These are phyloP conservation scores for Solanum okadae DNA, from an alignment of 257 asterid species.

Conservation along the genomic window DNA sequence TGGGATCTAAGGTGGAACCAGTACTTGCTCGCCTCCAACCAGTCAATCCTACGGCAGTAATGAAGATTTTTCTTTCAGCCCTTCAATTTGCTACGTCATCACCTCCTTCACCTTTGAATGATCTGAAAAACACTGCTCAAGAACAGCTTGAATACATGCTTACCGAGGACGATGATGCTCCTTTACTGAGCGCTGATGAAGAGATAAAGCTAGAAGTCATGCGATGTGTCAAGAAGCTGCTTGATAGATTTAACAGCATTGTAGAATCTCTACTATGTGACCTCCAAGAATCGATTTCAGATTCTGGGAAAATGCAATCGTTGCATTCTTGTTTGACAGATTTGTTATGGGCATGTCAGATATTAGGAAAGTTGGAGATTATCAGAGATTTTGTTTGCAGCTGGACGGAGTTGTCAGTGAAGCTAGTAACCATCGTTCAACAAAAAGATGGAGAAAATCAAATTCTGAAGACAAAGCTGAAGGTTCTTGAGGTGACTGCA, in stretches of 20 bases:
- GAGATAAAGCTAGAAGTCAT: conserved; percentile 43
- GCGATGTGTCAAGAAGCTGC: conserved; percentile 26
- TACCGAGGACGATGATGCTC: conserved; percentile 87
- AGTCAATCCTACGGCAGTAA: conserved; percentile 34
- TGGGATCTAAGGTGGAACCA: conserved; percentile 58
- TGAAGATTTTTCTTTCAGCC: conserved; percentile 51
- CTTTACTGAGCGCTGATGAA: conserved; percentile 50
- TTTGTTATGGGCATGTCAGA: conserved; percentile 67
- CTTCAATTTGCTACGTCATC: conserved; percentile 69
- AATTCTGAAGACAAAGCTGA: conserved; percentile 23
- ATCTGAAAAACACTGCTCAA: conserved; percentile 69
- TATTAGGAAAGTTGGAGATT: conserved; percentile 51
- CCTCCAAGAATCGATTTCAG: conserved; percentile 25
- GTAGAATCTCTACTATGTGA: conserved; percentile 36
- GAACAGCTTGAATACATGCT: conserved; percentile 87
- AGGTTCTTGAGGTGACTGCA: conserved; percentile 48
- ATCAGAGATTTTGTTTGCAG: conserved; percentile 37
- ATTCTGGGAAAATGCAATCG: conserved; percentile 19
- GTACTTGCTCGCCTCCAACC: conserved; percentile 83
- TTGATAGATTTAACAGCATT: conserved; percentile 32
- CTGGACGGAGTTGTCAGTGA: conserved; percentile 58
- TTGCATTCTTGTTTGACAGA: conserved; percentile 38
- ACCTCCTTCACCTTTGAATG: conserved; percentile 37
- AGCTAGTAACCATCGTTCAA: conserved; percentile 30
- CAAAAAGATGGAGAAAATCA: conserved; percentile 12